phyloP scores from a whole-genome alignment of 169 alveolate genomes.

The Neospora caninum region DNA sequence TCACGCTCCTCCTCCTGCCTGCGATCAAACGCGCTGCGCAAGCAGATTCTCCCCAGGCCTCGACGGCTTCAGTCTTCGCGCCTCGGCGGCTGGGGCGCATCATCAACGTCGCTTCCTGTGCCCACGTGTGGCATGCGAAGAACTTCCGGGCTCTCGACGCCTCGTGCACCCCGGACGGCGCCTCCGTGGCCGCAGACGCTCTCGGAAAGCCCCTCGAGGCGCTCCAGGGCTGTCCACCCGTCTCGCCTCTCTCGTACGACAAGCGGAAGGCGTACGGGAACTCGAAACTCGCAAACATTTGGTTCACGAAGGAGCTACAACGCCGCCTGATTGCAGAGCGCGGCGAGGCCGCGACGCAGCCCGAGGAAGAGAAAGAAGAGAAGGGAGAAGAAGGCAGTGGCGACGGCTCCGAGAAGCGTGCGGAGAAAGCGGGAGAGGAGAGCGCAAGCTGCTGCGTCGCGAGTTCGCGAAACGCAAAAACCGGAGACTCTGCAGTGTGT shows the following conservation, averaged over 20 bases:
- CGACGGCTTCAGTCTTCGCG: not conserved
- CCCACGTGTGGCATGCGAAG: constrained; percentile 8
- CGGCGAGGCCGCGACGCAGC: not conserved
- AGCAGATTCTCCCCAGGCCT: constrained; percentile 21
- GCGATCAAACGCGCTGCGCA: not conserved
- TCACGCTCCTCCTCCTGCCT: constrained; percentile 73
- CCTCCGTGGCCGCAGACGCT: not conserved
- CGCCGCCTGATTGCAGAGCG: constrained; percentile 28
- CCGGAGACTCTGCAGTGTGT: not conserved
- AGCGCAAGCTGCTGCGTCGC: not conserved
- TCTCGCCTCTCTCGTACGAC: constrained; percentile 1
- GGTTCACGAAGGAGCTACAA: constrained; percentile 60
- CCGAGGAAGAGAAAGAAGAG: not conserved
- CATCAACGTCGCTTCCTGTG: constrained; percentile 32
- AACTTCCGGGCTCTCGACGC: constrained; percentile 9
- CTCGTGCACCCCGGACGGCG: constrained; percentile 7
- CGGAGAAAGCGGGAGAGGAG: too few species aligned
- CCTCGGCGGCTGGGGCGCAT: not conserved
- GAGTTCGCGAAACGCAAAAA: not conserved
- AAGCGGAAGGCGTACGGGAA: constrained; percentile 16
- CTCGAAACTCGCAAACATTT: constrained; percentile 49
- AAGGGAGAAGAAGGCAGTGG: too few species aligned
- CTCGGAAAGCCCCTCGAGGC: constrained; percentile 21
- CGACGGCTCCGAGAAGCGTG: too few species aligned
- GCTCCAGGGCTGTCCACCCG: not conserved